phyloP scores from a whole-genome alignment of 1,284 basidiomycete species.

The Leccinum pachyderme region DNA sequence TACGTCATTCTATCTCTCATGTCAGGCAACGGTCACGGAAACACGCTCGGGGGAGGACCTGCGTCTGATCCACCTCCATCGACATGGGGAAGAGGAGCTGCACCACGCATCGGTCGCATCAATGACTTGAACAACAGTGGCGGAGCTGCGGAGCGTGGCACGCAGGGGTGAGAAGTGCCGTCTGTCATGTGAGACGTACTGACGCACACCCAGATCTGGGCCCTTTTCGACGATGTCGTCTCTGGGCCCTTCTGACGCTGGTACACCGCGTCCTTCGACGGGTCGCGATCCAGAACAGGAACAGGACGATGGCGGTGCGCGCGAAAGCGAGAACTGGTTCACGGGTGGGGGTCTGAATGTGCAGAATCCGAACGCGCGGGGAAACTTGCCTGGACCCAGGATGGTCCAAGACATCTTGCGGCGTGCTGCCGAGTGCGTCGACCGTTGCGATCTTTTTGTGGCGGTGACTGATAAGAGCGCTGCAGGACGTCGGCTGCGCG shows the following conservation, averaged over 20 bases:
- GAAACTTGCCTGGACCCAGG: constrained; percentile 53
- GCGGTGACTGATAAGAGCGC: neutral
- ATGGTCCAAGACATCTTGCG: constrained; percentile 81
- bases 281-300: constrained; percentile 36
- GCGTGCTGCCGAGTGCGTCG: constrained; percentile 75
- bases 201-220: constrained; percentile 9
- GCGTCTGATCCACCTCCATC: constrained; percentile 43
- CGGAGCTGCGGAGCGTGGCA: constrained; percentile 1
- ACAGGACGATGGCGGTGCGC: constrained; percentile 50
- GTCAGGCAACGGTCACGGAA: constrained; percentile 41
- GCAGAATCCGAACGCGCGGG: constrained; percentile 72
- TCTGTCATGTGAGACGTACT: neutral
- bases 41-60: constrained; percentile 46
- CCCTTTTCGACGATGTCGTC: constrained; percentile 25
- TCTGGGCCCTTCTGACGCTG: constrained; percentile 15
- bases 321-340: constrained; percentile 30
- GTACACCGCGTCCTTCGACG: constrained; percentile 12
- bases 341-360: constrained; percentile 37
- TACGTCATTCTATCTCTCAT: too few species aligned
- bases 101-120: constrained; percentile 38
- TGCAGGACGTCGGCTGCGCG: constrained; percentile 27
- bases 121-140: constrained; percentile 30
- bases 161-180: constrained; percentile 16
- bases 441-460: neutral
- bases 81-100: constrained; percentile 46